Base-by-base conservation (phyloP, 768 basidiomycete species). In the Trametes gibbosa region DNA sequence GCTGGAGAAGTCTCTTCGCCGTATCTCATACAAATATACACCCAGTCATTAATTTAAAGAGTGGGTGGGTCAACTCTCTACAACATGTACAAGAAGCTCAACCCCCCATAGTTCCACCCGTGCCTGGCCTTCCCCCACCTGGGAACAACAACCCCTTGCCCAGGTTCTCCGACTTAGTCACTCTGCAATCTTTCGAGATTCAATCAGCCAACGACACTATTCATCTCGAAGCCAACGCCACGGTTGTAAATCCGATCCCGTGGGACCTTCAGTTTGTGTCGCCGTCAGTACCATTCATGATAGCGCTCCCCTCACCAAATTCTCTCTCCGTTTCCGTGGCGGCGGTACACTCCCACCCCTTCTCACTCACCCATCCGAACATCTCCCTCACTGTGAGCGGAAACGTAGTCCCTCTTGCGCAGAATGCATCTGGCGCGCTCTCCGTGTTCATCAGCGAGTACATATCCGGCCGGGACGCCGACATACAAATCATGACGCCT, bases 41-140 rank as follows among this genome's bases (percentile, higher is more conserved):
- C 39, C 78, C 77, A 3, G 69, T 70, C 14, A 63, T 90, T 25
- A 77, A 72, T 39, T 57, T 88, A 53, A 79, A 80, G 53, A 76
- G 89, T 90, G 66, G 32, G 86, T 76, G 5, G 13, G 24, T 21
- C 4, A 10, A 32, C 32, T 14, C 41, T 53, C 56, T 23, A 35
- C 12, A 27, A 10, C n/a, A 1, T 27, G 2, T 9, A 19, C 14
- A 25, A 24, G 32, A 9, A 57, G 47, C 34, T 51, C 37, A 61
- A 55, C 14, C 59, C 37, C 47, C 65, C 10, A 32, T 62, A 90
- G 89, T 90, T 25, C 87, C 86, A 8, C 68, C 74, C 8, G 64
- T 91, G 8, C 86, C 88, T 42, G 87, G 86, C 4, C 72, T 91
- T 16, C 90, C 90, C 17, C 70, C 72, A 19, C 85, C 86, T 3